These are phyloP conservation scores for Draba incana DNA, from an alignment of 345 rosid species.

Conservation along the genomic window DNA sequence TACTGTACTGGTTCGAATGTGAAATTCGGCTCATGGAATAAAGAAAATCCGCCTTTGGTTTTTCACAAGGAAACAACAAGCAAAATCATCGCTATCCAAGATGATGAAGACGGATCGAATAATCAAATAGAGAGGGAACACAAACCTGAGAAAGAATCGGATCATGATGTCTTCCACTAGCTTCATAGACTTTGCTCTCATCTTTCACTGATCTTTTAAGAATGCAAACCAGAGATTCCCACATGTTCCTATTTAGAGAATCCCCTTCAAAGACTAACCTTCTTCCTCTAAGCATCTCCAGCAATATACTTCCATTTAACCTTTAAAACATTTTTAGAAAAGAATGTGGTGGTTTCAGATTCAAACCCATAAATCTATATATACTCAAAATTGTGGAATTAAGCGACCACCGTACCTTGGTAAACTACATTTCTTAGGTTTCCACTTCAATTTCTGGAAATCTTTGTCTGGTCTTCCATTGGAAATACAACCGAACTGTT, in stretches of 20 bases:
- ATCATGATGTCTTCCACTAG: constrained; percentile 64
- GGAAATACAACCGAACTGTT: constrained; percentile 81
- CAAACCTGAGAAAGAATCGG: too few species aligned
- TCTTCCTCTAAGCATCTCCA: constrained; percentile 84
- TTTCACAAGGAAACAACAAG: too few species aligned
- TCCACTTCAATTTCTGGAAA: constrained; percentile 80
- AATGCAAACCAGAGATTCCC: constrained; percentile 95
- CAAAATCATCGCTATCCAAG: too few species aligned
- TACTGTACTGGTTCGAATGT: too few species aligned
- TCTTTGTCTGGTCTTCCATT: constrained; percentile 88
- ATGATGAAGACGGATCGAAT: too few species aligned
- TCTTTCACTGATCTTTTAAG: constrained; percentile 66
- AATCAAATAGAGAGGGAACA: too few species aligned
- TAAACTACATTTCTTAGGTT: constrained; percentile 80
- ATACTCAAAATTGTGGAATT: too few species aligned
- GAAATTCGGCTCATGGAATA: too few species aligned
- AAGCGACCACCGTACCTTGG: constrained; percentile 73
- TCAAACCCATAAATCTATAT: too few species aligned
- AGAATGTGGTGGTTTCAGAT: too few species aligned
- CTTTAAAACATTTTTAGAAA: constrained; percentile 44
- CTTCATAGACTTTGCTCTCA: constrained; percentile 70
- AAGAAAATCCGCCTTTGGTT: too few species aligned
- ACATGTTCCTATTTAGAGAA: constrained; percentile 94
- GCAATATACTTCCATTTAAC: constrained; percentile 65
- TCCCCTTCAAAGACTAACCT: constrained; percentile 90